Percentiles rank a stretch among this genome's conserved stretches.
Evolutionary conservation across 1,139 yeast genomes (phyloP).

Genomic region (Suhomyces atakaporum): DNA sequence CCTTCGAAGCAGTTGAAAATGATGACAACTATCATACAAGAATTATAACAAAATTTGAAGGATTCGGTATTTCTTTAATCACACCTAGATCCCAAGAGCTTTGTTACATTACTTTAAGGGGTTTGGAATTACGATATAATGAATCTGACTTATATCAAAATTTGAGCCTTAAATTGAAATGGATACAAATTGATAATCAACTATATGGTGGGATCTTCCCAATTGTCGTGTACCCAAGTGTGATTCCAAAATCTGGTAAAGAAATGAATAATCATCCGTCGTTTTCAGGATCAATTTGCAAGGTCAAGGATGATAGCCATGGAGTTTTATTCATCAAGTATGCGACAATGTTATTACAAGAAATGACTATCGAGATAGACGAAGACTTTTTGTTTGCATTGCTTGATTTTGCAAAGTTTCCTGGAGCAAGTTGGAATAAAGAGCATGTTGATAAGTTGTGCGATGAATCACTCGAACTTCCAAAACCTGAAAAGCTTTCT

Average conservation of each 20-base stretch:
- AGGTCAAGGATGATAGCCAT: conserved; percentile 84
- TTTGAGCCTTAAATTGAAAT: conserved; percentile 76
- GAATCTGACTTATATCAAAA: conserved; percentile 86
- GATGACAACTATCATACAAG: conserved; percentile 70
- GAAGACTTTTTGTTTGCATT: conserved; percentile 89
- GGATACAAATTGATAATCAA: conserved; percentile 95
- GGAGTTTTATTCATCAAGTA: conserved; percentile 90
- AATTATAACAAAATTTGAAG: conserved; percentile 71
- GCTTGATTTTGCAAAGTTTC: conserved; percentile 73
- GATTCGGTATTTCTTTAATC: conserved; percentile 84
- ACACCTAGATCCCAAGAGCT: conserved; percentile 73
- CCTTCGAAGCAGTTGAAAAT: conserved; percentile 64
- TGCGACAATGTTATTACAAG: conserved; percentile 86
- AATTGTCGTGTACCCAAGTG: conserved; percentile 87
- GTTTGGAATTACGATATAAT: conserved; percentile 77
- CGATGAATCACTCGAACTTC: conserved; percentile 63
- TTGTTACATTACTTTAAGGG: conserved; percentile 77
- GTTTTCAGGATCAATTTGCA: conserved; percentile 79
- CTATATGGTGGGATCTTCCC: conserved; percentile 88
- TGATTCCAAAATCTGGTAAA: conserved; percentile 78
- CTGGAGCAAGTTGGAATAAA: conserved; percentile 69
- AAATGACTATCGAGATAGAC: conserved; percentile 87
- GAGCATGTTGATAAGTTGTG: conserved; percentile 55
- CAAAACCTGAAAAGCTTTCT: conserved; percentile 65
- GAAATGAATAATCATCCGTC: conserved; percentile 92